phyloP scores from a whole-genome alignment of 805 yeast genomes.

The Metschnikowia proteae region DNA sequence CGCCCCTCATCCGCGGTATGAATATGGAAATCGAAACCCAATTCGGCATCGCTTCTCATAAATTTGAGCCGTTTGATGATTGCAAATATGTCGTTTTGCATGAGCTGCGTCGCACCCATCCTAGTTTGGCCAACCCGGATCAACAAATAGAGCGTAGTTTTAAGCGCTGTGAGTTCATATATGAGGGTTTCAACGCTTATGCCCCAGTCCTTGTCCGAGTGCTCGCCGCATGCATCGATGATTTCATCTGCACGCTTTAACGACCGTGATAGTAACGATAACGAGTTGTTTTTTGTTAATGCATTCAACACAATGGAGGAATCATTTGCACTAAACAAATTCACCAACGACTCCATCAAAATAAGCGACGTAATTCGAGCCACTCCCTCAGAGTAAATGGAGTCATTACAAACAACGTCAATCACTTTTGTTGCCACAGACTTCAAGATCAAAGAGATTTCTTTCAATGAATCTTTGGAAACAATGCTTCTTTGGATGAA shows the following conservation, averaged over 20 bases:
- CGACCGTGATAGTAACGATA: slow-evolving; percentile 62
- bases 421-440: slow-evolving; percentile 59
- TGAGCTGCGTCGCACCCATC: slow-evolving; percentile 69
- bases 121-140: slow-evolving; percentile 73
- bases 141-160: slow-evolving; percentile 64
- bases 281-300: slow-evolving; percentile 61
- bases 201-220: slow-evolving; percentile 16
- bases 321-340: slow-evolving; percentile 48
- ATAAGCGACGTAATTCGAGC: slow-evolving; percentile 71
- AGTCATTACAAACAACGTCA: slow-evolving; percentile 68
- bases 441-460: slow-evolving; percentile 51
- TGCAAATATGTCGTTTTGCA: slow-evolving; percentile 71
- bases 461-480: slow-evolving; percentile 41
- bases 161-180: slow-evolving; percentile 75
- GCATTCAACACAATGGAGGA: slow-evolving; percentile 53
- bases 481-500: slow-evolving; percentile 52
- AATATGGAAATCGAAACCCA: slow-evolving; percentile 58
- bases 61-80: slow-evolving; percentile 54
- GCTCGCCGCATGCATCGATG: slow-evolving; percentile 33
- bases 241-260: slow-evolving; percentile 68
- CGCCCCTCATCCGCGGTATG: slow-evolving; percentile 20
- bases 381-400: slow-evolving; percentile 73
- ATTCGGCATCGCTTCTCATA: slow-evolving; percentile 69
- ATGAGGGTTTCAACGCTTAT: slow-evolving; percentile 52
- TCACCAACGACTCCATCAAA: slow-evolving; percentile 65